These are phyloP conservation scores for Podaxis sp. DNA, from an alignment of 768 basidiomycete species.

Conservation along the genomic window DNA sequence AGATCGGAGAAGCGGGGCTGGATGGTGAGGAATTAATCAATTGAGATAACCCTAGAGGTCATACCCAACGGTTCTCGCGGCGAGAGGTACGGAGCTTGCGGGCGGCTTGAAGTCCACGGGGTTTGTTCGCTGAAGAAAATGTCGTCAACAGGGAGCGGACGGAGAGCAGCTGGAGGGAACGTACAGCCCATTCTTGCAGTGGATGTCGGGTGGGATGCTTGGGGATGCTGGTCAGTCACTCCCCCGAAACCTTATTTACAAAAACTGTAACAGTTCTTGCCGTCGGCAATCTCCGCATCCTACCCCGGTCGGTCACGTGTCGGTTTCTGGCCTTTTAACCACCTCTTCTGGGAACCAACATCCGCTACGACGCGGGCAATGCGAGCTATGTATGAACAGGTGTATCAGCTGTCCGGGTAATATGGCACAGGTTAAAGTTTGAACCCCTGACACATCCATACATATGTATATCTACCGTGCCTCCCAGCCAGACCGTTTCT, in stretches of 20 bases:
- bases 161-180: slow-evolving; percentile 34
- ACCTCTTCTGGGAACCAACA: not conserved
- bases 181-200: slow-evolving; percentile 77
- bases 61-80: slow-evolving; percentile 95
- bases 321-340: not conserved
- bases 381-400: no score
- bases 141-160: slow-evolving; percentile 16
- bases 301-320: slow-evolving; percentile 1
- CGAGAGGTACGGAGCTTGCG: slow-evolving; percentile 96
- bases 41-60: slow-evolving; percentile 20
- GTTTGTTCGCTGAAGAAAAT: slow-evolving; percentile 82
- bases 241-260: slow-evolving; percentile 45
- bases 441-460: not conserved
- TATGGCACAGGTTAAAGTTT: not conserved
- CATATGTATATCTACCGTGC: not conserved
- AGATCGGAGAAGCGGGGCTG: slow-evolving; percentile 12
- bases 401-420: not conserved
- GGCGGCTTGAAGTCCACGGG: slow-evolving; percentile 97
- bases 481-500: not conserved
- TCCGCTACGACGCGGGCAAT: no score
- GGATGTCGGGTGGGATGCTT: slow-evolving; percentile 26
- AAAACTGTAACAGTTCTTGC: slow-evolving; percentile 39
- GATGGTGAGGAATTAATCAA: slow-evolving; percentile 11
- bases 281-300: slow-evolving; percentile 25
- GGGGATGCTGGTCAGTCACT: slow-evolving; percentile 14